Conservation (phyloP, 2,329 filamentous ascomycete genomes). For the Alternaria viburni region DNA sequence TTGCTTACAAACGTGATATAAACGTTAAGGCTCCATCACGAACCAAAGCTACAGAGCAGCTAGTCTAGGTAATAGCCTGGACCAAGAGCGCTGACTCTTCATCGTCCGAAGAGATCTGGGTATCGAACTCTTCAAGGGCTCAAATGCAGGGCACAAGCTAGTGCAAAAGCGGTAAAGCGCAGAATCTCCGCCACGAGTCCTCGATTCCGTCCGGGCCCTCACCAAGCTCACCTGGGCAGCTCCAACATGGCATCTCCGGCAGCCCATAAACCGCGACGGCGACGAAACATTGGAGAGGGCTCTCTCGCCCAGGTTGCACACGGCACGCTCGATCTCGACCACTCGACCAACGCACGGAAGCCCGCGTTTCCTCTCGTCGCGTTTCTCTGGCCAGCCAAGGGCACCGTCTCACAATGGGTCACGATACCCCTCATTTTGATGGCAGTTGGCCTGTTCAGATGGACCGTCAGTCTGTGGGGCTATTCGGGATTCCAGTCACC, state of each 20-base stretch:
- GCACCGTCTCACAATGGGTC: conserved; percentile 88
- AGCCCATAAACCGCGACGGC: conserved; percentile 52
- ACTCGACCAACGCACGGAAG: conserved; percentile 53
- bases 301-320: conserved; percentile 49
- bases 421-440: conserved; percentile 87
- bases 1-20: not conserved
- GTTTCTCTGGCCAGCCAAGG: conserved; percentile 92
- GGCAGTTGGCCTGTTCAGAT: conserved; percentile 88
- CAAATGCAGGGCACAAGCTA: conserved; percentile 7
- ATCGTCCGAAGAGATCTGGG: not conserved
- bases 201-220: conserved; percentile 2
- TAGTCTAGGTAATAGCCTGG: not conserved
- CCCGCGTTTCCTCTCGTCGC: conserved; percentile 89
- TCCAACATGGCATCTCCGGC: conserved; percentile 41
- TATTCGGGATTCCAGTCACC: conserved; percentile 88
- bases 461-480: conserved; percentile 90
- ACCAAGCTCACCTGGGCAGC: conserved; percentile 5
- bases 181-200: conserved; percentile 13
- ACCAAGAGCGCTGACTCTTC: not conserved
- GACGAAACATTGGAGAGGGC: conserved; percentile 51
- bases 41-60: not conserved
- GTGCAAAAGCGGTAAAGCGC: conserved; percentile 6
- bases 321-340: conserved; percentile 53
- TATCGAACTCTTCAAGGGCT: not conserved
- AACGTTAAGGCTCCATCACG: not conserved